phyloP scores from a whole-genome alignment of 345 rosid species.

The Brassica juncea region DNA sequence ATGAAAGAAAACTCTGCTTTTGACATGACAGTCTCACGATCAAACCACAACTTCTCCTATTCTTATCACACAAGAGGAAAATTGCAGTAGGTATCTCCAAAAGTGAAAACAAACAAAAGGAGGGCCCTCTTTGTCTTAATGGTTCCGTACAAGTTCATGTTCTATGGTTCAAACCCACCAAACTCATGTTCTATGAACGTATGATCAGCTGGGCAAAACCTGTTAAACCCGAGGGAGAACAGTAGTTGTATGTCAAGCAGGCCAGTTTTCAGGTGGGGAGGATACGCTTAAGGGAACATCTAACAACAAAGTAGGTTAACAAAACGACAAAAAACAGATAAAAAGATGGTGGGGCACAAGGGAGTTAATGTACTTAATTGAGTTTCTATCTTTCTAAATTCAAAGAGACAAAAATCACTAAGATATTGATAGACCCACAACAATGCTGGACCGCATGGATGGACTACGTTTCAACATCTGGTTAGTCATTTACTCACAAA shows the following conservation, averaged over 20 bases:
- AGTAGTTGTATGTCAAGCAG: neutral
- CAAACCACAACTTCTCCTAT: constrained; percentile 28
- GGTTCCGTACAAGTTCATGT: constrained; percentile 2
- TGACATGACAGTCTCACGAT: constrained; percentile 37
- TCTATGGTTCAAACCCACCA: neutral
- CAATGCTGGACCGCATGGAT: constrained; percentile 52
- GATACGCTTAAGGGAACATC: constrained; percentile 50
- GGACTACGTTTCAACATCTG: constrained; percentile 33
- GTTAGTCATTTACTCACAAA: constrained; percentile 35
- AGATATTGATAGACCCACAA: constrained; percentile 58
- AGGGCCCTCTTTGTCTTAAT: neutral
- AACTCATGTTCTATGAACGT: neutral
- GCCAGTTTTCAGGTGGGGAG: constrained; percentile 34
- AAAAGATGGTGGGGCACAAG: constrained; percentile 48
- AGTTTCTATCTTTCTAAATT: constrained; percentile 29
- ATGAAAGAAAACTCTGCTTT: constrained; percentile 23
- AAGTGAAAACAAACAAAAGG: neutral
- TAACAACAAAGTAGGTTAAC: constrained; percentile 67
- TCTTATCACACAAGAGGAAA: constrained; percentile 22
- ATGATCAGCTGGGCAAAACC: neutral
- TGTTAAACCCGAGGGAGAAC: neutral
- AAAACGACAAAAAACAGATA: constrained; percentile 47
- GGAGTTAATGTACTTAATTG: constrained; percentile 3
- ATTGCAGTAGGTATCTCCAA: constrained; percentile 12
- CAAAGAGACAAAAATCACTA: constrained; percentile 38